These are phyloP conservation scores for Apiospora arundinis DNA, from an alignment of 2,329 filamentous ascomycete species.

Conservation along the genomic window DNA sequence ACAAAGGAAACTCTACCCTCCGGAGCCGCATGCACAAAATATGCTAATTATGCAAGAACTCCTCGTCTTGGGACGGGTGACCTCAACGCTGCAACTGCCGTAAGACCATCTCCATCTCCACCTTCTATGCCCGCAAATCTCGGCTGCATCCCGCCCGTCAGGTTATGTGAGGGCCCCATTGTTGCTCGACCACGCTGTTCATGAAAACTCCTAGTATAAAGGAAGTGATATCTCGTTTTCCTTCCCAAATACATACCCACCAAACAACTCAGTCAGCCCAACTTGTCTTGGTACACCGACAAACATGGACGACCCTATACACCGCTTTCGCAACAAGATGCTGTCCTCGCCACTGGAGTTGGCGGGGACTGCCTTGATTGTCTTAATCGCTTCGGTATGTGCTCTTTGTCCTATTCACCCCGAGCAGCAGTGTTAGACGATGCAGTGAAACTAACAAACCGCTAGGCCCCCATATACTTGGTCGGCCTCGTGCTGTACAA, in stretches of 20 bases:
- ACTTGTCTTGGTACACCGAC: not conserved
- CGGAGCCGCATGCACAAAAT: conserved; percentile 11
- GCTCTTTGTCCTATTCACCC: no score
- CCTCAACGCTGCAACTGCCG: not conserved
- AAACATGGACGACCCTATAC: not conserved
- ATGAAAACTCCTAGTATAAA: not conserved
- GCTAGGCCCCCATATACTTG: not conserved
- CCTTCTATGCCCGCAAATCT: not conserved
- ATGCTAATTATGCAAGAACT: not conserved
- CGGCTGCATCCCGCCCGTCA: not conserved
- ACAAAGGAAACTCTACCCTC: not conserved
- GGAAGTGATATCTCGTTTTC: not conserved
- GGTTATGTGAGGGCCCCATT: conserved; percentile 1
- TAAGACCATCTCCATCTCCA: not conserved
- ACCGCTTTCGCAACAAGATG: not conserved
- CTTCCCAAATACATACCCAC: not conserved
- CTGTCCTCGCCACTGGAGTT: not conserved
- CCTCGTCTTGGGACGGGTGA: not conserved
- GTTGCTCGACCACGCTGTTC: not conserved
- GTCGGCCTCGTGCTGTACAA: conserved; percentile 27
- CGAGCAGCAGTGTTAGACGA: not conserved
- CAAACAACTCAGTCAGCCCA: not conserved
- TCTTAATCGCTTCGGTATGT: not conserved
- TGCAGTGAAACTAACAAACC: not conserved
- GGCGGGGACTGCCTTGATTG: not conserved